These are phyloP conservation scores for Flaveria bidentis DNA, from an alignment of 129 eudicot species.

Conservation along the genomic window DNA sequence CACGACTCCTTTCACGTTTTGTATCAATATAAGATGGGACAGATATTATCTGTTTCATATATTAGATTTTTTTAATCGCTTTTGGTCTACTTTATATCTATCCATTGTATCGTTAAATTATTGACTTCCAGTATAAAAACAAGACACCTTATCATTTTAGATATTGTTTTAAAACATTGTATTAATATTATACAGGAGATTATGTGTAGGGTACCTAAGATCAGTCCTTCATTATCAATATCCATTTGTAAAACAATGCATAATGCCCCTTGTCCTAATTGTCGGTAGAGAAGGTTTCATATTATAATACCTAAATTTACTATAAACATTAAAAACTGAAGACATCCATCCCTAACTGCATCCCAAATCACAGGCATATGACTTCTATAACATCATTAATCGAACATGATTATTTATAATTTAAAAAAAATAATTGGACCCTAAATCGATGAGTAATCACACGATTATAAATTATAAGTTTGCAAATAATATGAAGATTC, in stretches of 20 bases:
- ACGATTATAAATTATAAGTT: neutral
- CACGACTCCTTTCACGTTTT: too few relatives aligned
- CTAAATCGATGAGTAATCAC: neutral
- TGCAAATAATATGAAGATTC: neutral
- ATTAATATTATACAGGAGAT: neutral
- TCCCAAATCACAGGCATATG: slow-evolving; percentile 17
- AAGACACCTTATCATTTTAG: neutral
- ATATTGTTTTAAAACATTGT: neutral
- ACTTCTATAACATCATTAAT: neutral
- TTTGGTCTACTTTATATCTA: too few relatives aligned
- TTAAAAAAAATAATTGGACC: neutral
- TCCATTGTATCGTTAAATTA: too few relatives aligned
- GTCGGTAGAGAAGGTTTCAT: slow-evolving; percentile 11
- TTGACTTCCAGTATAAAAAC: too few relatives aligned
- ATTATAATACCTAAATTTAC: neutral
- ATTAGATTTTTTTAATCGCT: too few relatives aligned
- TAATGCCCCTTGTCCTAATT: slow-evolving; percentile 21
- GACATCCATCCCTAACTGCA: slow-evolving; percentile 28
- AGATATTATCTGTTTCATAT: too few relatives aligned
- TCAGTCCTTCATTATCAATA: slow-evolving; percentile 6
- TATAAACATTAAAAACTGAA: neutral
- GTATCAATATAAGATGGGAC: too few relatives aligned
- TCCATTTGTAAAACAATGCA: slow-evolving; percentile 18
- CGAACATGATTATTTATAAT: neutral
- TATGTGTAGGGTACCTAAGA: slow-evolving; percentile 20